A percentile compares a stretch with the other conserved stretches of the same genome.
Evolutionary conservation across 306 rosid genomes (phyloP).

Genomic region (Corylus avellana): DNA sequence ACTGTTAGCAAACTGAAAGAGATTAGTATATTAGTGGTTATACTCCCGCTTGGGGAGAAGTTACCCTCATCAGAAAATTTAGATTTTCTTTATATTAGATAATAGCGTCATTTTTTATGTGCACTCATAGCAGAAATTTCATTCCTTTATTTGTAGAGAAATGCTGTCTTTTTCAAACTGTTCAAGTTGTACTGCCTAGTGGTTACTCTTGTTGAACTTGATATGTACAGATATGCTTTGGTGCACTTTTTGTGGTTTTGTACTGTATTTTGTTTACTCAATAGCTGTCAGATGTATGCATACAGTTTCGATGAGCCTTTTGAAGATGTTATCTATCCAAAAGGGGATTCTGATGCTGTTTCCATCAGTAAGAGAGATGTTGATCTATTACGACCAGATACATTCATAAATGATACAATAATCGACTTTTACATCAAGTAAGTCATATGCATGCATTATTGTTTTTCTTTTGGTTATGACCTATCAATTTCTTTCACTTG

Average conservation of each 20-base stretch:
- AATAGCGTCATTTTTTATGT: not conserved
- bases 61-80: not conserved
- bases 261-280: not conserved
- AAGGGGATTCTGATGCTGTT: slow-evolving; percentile 94
- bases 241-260: not conserved
- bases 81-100: not conserved
- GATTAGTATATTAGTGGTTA: not conserved
- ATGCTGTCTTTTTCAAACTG: not conserved
- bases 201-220: not conserved
- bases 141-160: not conserved
- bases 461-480: slow-evolving; percentile 12
- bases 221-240: not conserved
- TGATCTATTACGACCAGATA: slow-evolving; percentile 94
- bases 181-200: not conserved
- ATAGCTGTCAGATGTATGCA: slow-evolving; percentile 27
- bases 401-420: slow-evolving; percentile 86
- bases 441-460: slow-evolving; percentile 29
- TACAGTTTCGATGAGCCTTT: slow-evolving; percentile 81
- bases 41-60: not conserved
- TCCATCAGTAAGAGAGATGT: slow-evolving; percentile 88
- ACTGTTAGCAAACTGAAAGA: not conserved
- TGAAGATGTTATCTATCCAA: slow-evolving; percentile 82
- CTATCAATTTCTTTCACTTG: not conserved
- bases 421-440: slow-evolving; percentile 93
- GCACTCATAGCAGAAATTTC: not conserved